Conservation (phyloP, 1,284 basidiomycete species). For the Fistulinella cinereoalba region DNA sequence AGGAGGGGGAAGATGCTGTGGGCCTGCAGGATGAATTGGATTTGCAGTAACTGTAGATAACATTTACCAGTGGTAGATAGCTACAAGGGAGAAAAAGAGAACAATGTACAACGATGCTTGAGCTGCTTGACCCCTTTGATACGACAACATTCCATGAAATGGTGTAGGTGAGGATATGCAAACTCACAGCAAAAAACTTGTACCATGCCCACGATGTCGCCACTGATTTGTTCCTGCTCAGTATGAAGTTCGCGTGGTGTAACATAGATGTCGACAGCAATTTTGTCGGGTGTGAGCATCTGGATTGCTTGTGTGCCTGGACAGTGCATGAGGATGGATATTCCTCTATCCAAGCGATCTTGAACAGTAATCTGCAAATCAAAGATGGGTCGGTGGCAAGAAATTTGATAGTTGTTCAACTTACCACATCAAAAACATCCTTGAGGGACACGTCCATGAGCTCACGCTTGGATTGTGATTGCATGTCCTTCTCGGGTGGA, state of each 20-base stretch:
- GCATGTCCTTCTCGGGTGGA: not conserved
- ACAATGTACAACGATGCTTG: not conserved
- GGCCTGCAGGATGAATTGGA: too few species aligned
- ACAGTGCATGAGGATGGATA: not conserved
- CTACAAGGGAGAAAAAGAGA: too few species aligned
- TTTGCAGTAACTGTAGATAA: too few species aligned
- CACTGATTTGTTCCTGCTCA: not conserved
- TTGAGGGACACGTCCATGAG: not conserved
- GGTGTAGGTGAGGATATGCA: not conserved
- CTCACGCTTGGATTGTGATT: not conserved
- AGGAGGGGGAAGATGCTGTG: too few species aligned
- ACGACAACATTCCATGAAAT: not conserved
- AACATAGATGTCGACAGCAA: not conserved
- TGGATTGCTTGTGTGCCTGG: not conserved
- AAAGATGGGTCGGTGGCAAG: too few species aligned
- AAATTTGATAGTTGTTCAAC: too few species aligned
- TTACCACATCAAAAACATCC: slow-evolving; percentile 3
- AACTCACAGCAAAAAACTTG: slow-evolving; percentile 1
- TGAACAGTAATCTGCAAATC: slow-evolving; percentile 4
- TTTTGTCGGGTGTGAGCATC: not conserved
- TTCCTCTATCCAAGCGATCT: slow-evolving; percentile 5
- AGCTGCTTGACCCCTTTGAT: not conserved
- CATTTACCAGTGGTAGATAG: too few species aligned
- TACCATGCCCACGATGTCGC: not conserved
- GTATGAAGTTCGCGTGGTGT: not conserved